phyloP scores from a whole-genome alignment of 805 yeast genomes.

The Ogataea henricii region DNA sequence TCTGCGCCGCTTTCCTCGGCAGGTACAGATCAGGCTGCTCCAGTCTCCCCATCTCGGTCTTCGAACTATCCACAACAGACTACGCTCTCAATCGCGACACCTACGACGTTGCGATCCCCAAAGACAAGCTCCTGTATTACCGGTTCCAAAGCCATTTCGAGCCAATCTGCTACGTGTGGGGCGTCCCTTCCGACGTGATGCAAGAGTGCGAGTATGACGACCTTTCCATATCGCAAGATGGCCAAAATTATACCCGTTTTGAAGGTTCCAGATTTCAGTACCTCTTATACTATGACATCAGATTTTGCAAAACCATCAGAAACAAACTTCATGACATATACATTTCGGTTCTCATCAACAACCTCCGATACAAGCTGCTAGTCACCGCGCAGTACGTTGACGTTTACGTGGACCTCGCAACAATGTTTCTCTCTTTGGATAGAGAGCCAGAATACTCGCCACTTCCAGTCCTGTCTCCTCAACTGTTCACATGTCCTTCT shows the following conservation, averaged over 20 bases:
- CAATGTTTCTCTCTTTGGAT: conserved; percentile 70
- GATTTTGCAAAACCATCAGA: conserved; percentile 71
- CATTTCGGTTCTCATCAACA: conserved; percentile 64
- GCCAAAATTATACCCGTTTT: conserved; percentile 15
- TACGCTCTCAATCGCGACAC: conserved; percentile 37
- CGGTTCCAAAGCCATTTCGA: conserved; percentile 27
- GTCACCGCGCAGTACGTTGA: conserved; percentile 81
- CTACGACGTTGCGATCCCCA: conserved; percentile 31
- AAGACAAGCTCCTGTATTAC: conserved; percentile 19
- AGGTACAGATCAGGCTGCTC: conserved; percentile 60
- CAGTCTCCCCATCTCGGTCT: conserved; percentile 20
- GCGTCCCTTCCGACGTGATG: conserved; percentile 43
- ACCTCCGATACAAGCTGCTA: conserved; percentile 54
- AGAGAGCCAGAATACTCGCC: conserved; percentile 86
- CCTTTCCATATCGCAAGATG: conserved; percentile 10
- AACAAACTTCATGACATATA: conserved; percentile 61
- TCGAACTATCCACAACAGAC: conserved; percentile 22
- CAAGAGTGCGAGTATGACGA: conserved; percentile 50
- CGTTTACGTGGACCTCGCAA: conserved; percentile 73
- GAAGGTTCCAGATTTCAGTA: conserved; percentile 59
- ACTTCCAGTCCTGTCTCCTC: conserved; percentile 74
- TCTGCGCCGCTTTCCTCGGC: conserved; percentile 59
- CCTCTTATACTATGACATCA: conserved; percentile 62
- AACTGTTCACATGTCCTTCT: conserved; percentile 87
- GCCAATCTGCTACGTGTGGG: conserved; percentile 45